Conservation (phyloP, 371 early-diverging fungal genomes). For the Mucor saturninus region DNA sequence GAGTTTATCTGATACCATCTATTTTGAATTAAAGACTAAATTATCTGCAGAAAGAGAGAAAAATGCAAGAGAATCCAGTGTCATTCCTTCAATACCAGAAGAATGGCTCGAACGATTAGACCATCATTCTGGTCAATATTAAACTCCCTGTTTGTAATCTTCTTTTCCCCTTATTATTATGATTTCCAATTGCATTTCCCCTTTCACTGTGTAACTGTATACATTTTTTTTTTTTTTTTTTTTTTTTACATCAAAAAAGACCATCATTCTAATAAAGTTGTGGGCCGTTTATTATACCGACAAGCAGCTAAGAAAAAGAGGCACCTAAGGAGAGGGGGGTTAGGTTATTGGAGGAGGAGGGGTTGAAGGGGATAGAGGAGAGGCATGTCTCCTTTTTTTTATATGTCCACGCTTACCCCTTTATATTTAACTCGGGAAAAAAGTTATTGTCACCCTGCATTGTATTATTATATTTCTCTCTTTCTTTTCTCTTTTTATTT, state of each 20-base stretch:
- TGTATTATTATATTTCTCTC: constrained; percentile 4
- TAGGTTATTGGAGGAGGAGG: too few relatives aligned
- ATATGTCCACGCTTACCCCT: not conserved
- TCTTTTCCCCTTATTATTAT: not conserved
- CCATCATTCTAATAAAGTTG: too few relatives aligned
- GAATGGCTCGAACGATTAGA: constrained; percentile 55
- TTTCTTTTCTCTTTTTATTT: constrained; percentile 9
- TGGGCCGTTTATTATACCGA: not conserved
- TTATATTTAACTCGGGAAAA: constrained; percentile 5
- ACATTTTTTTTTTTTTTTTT: constrained; percentile 16
- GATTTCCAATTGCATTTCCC: not conserved
- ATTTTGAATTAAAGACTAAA: constrained; percentile 37
- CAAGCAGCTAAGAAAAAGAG: not conserved
- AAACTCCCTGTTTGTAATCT: not conserved
- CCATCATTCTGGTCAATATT: constrained; percentile 14
- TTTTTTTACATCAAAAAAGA: not conserved
- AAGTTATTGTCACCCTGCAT: constrained; percentile 11
- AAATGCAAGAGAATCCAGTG: constrained; percentile 30
- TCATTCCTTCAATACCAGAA: constrained; percentile 56
- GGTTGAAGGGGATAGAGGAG: too few relatives aligned
- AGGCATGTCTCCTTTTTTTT: not conserved
- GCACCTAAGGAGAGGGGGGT: not conserved
- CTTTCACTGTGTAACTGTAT: constrained; percentile 1
- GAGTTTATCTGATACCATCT: constrained; percentile 38
- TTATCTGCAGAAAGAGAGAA: constrained; percentile 32